phyloP scores from a whole-genome alignment of 208 protist genomes.

The Leishmania turanica region DNA sequence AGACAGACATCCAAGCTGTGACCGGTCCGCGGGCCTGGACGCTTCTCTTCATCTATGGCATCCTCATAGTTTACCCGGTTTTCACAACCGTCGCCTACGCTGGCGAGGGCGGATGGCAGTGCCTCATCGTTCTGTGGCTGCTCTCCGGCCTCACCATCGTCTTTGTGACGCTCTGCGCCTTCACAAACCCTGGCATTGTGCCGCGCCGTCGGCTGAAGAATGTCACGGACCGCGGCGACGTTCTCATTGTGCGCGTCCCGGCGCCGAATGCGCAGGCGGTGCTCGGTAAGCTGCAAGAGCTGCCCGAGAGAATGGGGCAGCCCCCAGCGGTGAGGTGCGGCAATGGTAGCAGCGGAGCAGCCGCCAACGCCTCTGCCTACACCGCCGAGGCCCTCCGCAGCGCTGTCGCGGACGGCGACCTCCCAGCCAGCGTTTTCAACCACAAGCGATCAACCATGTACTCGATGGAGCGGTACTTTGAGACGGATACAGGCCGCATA shows the following conservation, averaged over 20 bases:
- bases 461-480: conserved; percentile 44
- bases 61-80: conserved; percentile 26
- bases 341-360: neutral
- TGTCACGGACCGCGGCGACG: conserved; percentile 36
- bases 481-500: conserved; percentile 36
- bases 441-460: conserved; percentile 32
- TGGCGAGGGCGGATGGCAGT: conserved; percentile 23
- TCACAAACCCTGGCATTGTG: conserved; percentile 61
- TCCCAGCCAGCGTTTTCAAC: conserved; percentile 30
- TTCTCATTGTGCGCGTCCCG: conserved; percentile 45
- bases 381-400: conserved; percentile 21
- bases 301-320: conserved; percentile 1
- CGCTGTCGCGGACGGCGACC: conserved; percentile 25
- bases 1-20: conserved; percentile 24
- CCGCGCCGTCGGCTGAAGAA: conserved; percentile 30
- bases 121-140: conserved; percentile 33
- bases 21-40: conserved; percentile 26
- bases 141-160: conserved; percentile 27
- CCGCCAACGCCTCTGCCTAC: neutral
- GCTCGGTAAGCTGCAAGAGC: conserved; percentile 27
- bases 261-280: conserved; percentile 47
- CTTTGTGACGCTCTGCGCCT: conserved; percentile 37
- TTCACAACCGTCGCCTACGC: conserved; percentile 38
- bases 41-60: conserved; percentile 29
- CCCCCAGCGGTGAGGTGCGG: neutral